Base-by-base conservation (phyloP, 2,329 filamentous ascomycete genomes). In the Orbilia javanica region DNA sequence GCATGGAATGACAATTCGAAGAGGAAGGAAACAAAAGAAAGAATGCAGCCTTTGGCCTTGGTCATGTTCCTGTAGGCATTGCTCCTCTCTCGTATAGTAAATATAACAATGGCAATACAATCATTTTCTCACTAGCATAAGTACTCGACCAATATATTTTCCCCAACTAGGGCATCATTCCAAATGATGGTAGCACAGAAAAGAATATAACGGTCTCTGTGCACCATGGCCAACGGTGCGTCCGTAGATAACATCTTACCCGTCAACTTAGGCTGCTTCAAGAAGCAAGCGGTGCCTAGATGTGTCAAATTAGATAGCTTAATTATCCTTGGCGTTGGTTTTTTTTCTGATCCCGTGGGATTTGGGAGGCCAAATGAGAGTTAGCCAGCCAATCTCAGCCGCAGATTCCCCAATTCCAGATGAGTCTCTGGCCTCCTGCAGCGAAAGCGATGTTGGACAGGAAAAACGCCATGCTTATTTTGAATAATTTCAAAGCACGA, bases 321-420 rank as follows among this genome's bases (percentile, higher is more conserved):
- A 29, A 55, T 62, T 69, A 18, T 34, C 44, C 67, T 68, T 78
- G 74, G 67, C 74, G 20, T 31, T 3, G 3, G 4, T 27, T 6
- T 53, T n/a, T n/a, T 13, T 44, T 20, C 11, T 77, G 67, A 72
- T 72, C 74, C 67, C 67, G 18, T 68, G 66, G 60, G 60, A 78
- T 78, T 62, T 64, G 29, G 13, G 36, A 42, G 20, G 74, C 44
- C 60, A 66, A 77, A 62, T n/a, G n/a, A n/a, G n/a, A n/a, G n/a
- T n/a, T n/a, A 36, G 57, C 22, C 5, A 46, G 18, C 65, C 74
- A 71, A 72, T 72, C 67, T 78, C 74, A 78, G 74, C 74, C 74
- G 74, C 74, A 78, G 62, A 60, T 67, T 66, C 36, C 18, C 11
- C 39, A 10, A 50, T 22, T 57, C 18, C 29, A 63, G 29, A 52